Evolutionary conservation across 2,329 filamentous ascomycete species (phyloP).

Genomic region (Ampelomyces quisqualis): DNA sequence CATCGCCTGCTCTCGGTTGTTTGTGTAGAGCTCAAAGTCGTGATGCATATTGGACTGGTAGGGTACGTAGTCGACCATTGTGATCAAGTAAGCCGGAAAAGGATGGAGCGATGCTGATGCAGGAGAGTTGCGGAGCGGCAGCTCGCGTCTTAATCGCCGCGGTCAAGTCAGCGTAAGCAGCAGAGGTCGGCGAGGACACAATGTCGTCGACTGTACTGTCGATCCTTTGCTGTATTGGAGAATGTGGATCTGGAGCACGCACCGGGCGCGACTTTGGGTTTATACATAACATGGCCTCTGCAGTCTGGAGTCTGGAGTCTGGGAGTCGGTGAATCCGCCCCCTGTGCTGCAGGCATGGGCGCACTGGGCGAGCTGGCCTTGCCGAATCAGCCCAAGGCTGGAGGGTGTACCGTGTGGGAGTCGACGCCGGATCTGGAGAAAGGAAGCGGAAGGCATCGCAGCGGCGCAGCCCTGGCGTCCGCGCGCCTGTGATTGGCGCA

Average conservation of each 20-base stretch:
- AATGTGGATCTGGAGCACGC: slow-evolving; percentile 27
- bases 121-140: slow-evolving; percentile 16
- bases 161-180: slow-evolving; percentile 35
- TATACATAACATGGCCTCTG: too few species aligned
- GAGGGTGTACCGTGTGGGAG: slow-evolving; percentile 20
- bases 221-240: slow-evolving; percentile 31
- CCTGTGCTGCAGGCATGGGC: slow-evolving; percentile 23
- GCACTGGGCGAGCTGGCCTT: slow-evolving; percentile 21
- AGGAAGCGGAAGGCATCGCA: slow-evolving; percentile 38
- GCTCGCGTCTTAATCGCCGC: slow-evolving; percentile 19
- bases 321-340: slow-evolving; percentile 42
- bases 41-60: slow-evolving; percentile 37
- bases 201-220: slow-evolving; percentile 18
- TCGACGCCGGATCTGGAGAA: slow-evolving; percentile 29
- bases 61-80: slow-evolving; percentile 41
- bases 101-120: slow-evolving; percentile 6
- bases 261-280: slow-evolving; percentile 41
- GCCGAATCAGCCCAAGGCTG: slow-evolving; percentile 22
- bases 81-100: slow-evolving; percentile 19
- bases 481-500: slow-evolving; percentile 25
- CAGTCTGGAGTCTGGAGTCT: slow-evolving; percentile 34
- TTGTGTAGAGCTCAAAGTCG: slow-evolving; percentile 44
- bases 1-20: slow-evolving; percentile 34
- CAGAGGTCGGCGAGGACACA: slow-evolving; percentile 29
- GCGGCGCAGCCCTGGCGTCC: too few species aligned